Percentiles rank a stretch among this genome's conserved stretches.
These are phyloP conservation scores for Kitagawia praeruptora DNA, from an alignment of 129 eudicot genomes.

Conservation along the genomic window DNA sequence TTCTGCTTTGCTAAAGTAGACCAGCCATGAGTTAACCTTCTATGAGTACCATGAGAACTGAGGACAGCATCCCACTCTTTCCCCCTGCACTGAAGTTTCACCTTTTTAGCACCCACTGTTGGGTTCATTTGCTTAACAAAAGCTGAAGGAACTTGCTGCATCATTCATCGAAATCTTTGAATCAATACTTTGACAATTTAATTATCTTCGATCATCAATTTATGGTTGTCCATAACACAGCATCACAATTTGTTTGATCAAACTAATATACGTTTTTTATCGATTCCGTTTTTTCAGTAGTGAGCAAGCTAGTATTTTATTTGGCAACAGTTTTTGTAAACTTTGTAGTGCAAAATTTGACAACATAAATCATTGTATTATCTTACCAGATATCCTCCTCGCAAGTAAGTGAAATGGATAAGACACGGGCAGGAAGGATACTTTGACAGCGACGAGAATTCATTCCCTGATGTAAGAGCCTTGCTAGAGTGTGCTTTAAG, in stretches of 20 bases:
- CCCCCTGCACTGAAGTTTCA: background rate
- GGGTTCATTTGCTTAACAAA: background rate
- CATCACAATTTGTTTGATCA: background rate
- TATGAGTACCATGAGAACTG: background rate
- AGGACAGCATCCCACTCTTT: background rate
- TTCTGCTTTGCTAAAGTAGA: background rate
- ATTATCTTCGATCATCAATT: too few relatives aligned
- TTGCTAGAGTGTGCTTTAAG: background rate
- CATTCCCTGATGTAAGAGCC: background rate
- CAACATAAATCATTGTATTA: background rate
- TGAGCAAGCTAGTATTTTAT: too few relatives aligned
- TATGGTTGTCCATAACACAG: background rate
- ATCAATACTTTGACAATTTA: background rate
- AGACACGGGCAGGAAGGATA: background rate
- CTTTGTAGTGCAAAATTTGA: background rate
- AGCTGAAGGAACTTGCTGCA: background rate
- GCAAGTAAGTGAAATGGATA: background rate
- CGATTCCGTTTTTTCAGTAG: too few relatives aligned
- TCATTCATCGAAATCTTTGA: background rate
- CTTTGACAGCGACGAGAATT: background rate
- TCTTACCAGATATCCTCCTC: background rate
- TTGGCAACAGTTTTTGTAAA: too few relatives aligned
- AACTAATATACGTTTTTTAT: background rate
- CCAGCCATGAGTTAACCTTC: background rate
- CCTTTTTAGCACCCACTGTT: background rate